Evolutionary conservation across 2,329 filamentous ascomycete genomes (phyloP).

Genomic region (Fusarium metavorans): DNA sequence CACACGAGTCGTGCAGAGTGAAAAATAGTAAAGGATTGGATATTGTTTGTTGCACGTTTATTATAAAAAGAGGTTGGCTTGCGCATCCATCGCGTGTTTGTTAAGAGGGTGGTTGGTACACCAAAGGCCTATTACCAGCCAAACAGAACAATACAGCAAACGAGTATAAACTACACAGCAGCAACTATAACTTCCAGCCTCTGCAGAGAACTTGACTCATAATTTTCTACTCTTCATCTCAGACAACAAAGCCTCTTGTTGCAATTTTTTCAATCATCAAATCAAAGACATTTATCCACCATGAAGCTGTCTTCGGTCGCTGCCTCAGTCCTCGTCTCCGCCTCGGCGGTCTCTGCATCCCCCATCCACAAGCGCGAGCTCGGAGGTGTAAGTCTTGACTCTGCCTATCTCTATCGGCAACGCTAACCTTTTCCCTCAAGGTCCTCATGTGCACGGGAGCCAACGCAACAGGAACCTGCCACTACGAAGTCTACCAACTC

Average conservation of each 20-base stretch:
- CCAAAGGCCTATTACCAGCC: neutral
- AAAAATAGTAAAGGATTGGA: slow-evolving; percentile 5
- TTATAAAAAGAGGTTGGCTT: slow-evolving; percentile 41
- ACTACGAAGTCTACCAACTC: slow-evolving; percentile 57
- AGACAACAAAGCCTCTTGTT: slow-evolving; percentile 6
- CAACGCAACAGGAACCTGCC: slow-evolving; percentile 62
- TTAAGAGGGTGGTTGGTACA: slow-evolving; percentile 34
- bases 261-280: neutral
- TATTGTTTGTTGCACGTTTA: slow-evolving; percentile 30
- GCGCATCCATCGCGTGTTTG: slow-evolving; percentile 16
- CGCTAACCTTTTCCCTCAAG: slow-evolving; percentile 45
- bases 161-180: slow-evolving; percentile 5
- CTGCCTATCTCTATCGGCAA: neutral
- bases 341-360: slow-evolving; percentile 40
- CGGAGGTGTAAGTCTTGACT: slow-evolving; percentile 58
- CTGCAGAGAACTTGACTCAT: slow-evolving; percentile 26
- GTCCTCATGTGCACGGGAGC: slow-evolving; percentile 63
- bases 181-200: slow-evolving; percentile 21
- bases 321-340: slow-evolving; percentile 36
- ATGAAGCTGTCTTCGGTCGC: slow-evolving; percentile 48
- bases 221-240: slow-evolving; percentile 4
- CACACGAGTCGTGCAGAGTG: slow-evolving; percentile 3
- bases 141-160: neutral
- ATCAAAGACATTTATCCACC: slow-evolving; percentile 2
- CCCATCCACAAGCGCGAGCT: slow-evolving; percentile 56